A percentile compares a stretch with the other conserved stretches of the same genome.
These are phyloP conservation scores for Epichloe sibirici DNA, from an alignment of 2,329 filamentous ascomycete species.

Conservation along the genomic window DNA sequence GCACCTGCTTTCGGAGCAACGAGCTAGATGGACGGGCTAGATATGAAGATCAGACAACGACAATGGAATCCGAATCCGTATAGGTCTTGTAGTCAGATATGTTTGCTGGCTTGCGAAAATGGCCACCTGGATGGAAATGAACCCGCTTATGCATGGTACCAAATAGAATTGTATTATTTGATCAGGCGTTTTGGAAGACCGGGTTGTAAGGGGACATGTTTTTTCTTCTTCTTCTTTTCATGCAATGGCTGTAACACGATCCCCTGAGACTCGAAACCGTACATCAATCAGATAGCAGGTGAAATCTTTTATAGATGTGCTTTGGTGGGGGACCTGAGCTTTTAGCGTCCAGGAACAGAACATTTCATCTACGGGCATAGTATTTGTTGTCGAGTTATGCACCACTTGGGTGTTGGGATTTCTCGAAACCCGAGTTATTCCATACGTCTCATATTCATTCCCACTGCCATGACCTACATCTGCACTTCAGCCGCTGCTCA, in stretches of 20 bases:
- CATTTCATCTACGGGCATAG: neutral
- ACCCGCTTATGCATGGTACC: constrained; percentile 20
- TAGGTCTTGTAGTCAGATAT: neutral
- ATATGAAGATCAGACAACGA: neutral
- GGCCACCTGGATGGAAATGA: neutral
- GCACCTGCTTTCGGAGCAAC: constrained; percentile 32
- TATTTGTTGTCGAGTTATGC: no score
- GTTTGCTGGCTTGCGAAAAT: neutral
- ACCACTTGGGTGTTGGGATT: no score
- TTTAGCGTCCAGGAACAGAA: neutral
- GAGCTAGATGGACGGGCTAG: neutral
- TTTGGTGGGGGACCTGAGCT: constrained; percentile 7
- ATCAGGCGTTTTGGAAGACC: constrained; percentile 30
- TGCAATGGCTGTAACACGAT: constrained; percentile 22
- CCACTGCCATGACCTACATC: neutral
- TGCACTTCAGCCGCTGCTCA: constrained; percentile 7
- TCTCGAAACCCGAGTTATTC: no score
- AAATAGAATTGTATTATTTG: constrained; percentile 20
- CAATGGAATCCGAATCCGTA: neutral
- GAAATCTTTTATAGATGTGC: constrained; percentile 7
- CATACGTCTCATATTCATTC: neutral
- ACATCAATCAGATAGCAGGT: constrained; percentile 20
- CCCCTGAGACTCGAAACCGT: constrained; percentile 17
- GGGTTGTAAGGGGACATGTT: constrained; percentile 17
- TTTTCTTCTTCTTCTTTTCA: neutral